Evolutionary conservation across 2,329 filamentous ascomycete species (phyloP).

Genomic region (Knoxdaviesia proteae): DNA sequence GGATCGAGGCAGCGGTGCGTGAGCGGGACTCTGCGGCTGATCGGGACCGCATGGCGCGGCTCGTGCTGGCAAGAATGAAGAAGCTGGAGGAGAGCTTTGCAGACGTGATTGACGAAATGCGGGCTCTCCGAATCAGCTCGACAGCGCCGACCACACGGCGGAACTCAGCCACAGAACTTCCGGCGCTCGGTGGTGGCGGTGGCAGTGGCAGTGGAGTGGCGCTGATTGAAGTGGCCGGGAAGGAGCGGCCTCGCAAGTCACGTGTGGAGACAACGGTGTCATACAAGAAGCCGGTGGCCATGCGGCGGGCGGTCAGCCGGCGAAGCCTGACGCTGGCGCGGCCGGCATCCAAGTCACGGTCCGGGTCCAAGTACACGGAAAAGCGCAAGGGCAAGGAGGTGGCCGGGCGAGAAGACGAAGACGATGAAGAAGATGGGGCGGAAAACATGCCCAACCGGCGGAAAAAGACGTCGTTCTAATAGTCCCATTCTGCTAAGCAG

Average conservation of each 20-base stretch:
- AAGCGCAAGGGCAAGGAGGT: conserved; percentile 23
- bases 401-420: conserved; percentile 15
- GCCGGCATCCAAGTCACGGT: conserved; percentile 5
- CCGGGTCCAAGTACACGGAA: conserved; percentile 9
- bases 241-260: conserved; percentile 8
- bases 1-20: conserved; percentile 23
- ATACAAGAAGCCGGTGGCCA: conserved; percentile 9
- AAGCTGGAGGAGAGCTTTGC: conserved; percentile 79
- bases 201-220: conserved; percentile 5
- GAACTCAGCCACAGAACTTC: conserved; percentile 25
- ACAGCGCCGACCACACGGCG: conserved; percentile 26
- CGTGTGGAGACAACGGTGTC: conserved; percentile 10
- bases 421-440: conserved; percentile 11
- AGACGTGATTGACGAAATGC: conserved; percentile 67
- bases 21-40: conserved; percentile 15
- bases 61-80: conserved; percentile 81
- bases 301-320: conserved; percentile 16
- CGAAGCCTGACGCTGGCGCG: too few species aligned
- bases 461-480: conserved; percentile 21
- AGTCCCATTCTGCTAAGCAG: neutral
- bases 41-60: conserved; percentile 52
- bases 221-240: conserved; percentile 15
- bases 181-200: conserved; percentile 4
- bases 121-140: conserved; percentile 32
- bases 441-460: conserved; percentile 11